Evolutionary conservation across 2,329 filamentous ascomycete species (phyloP).

Genomic region (Arthrobotrys megalospora): DNA sequence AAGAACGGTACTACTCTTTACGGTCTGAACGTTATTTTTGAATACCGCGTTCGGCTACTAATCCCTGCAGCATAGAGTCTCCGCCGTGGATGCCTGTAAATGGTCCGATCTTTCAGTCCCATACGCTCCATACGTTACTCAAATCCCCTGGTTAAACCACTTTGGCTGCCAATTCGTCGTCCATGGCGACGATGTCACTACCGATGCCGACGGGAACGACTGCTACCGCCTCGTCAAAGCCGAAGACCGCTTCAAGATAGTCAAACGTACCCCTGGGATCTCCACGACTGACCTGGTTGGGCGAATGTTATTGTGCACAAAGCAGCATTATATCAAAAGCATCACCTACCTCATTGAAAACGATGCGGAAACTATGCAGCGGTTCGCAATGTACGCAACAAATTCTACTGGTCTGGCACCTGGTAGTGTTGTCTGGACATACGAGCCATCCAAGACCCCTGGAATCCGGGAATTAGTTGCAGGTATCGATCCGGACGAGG

Average conservation of each 20-base stretch:
- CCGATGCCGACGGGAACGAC: constrained; percentile 91
- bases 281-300: constrained; percentile 98
- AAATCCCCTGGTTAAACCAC: constrained; percentile 91
- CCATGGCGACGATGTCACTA: constrained; percentile 97
- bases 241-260: constrained; percentile 93
- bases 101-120: constrained; percentile 91
- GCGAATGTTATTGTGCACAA: constrained; percentile 96
- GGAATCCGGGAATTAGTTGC: constrained; percentile 77
- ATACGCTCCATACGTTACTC: constrained; percentile 93
- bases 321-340: constrained; percentile 90
- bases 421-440: constrained; percentile 88
- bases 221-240: constrained; percentile 98
- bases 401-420: constrained; percentile 84
- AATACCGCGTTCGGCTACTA: constrained; percentile 10
- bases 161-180: constrained; percentile 97
- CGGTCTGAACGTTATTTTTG: not conserved
- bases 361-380: constrained; percentile 47
- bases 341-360: constrained; percentile 75
- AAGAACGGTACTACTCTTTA: constrained; percentile 77
- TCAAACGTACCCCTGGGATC: constrained; percentile 95
- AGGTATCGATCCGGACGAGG: constrained; percentile 79
- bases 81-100: constrained; percentile 92
- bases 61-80: constrained; percentile 73
- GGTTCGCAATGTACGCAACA: constrained; percentile 80
- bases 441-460: constrained; percentile 73